Conservation (phyloP, 2,329 filamentous ascomycete genomes). For the Fusarium sp. region DNA sequence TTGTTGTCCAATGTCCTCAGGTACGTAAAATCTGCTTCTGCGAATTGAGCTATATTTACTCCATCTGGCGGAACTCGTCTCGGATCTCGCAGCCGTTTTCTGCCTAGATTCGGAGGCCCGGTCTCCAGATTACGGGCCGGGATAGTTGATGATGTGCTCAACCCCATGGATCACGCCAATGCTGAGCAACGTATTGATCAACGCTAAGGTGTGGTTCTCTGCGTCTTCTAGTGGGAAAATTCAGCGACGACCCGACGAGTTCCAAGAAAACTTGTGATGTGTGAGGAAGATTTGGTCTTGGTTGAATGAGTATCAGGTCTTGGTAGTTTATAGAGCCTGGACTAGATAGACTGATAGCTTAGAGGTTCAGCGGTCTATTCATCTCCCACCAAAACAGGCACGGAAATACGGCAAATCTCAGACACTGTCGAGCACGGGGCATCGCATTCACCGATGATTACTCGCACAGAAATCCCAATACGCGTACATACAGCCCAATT, state of each 20-base stretch:
- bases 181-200: not conserved
- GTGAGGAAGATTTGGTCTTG: not conserved
- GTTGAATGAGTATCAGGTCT: not conserved
- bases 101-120: not conserved
- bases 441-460: not conserved
- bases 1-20: not conserved
- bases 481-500: not conserved
- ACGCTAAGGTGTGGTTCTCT: not conserved
- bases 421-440: not conserved
- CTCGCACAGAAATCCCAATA: not conserved
- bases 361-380: not conserved
- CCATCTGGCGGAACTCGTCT: not conserved
- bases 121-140: not conserved
- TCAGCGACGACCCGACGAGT: not conserved
- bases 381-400: not conserved
- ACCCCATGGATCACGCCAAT: slow-evolving; percentile 13
- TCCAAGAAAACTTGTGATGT: not conserved
- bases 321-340: not conserved
- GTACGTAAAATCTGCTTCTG: not conserved
- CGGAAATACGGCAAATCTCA: not conserved
- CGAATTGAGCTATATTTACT: not conserved
- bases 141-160: slow-evolving; percentile 17
- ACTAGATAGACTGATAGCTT: not conserved
- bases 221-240: not conserved
- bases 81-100: slow-evolving; percentile 9